Percentiles rank a stretch among this genome's conserved stretches.
Conservation (phyloP, 208 protist genomes). For the Novymonas esmeraldas region DNA sequence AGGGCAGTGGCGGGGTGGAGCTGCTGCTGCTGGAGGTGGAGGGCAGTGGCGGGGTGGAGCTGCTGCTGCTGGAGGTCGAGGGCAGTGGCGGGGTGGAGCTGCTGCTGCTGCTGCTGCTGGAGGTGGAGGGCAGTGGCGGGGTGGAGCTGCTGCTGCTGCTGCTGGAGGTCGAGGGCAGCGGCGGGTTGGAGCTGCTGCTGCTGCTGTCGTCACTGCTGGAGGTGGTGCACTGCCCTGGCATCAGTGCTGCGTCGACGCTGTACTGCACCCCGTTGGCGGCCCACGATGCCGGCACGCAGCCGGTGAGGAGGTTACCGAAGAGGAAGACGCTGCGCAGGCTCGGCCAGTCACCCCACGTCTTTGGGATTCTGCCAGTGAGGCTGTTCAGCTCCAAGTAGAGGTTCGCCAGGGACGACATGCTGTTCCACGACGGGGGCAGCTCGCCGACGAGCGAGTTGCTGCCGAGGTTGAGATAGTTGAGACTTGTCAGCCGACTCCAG, state of each 20-base stretch:
- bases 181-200: background rate
- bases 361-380: background rate
- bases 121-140: too few relatives aligned
- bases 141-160: too few relatives aligned
- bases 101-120: constrained; percentile 1
- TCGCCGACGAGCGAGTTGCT: background rate
- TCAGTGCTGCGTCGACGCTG: background rate
- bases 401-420: background rate
- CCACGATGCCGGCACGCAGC: background rate
- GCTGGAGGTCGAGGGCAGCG: too few relatives aligned
- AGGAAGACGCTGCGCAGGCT: background rate
- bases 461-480: background rate
- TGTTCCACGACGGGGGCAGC: background rate
- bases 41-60: too few relatives aligned
- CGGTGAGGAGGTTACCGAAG: background rate
- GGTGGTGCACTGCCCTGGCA: background rate
- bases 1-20: too few relatives aligned
- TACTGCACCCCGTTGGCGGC: background rate
- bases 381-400: background rate
- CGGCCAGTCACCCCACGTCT: background rate
- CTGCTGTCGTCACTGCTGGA: background rate
- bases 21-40: too few relatives aligned
- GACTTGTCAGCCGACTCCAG: background rate
- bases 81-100: background rate
- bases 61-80: background rate